Percentiles rank a stretch among this genome's conserved stretches.
These are phyloP conservation scores for Echeveria elegans DNA, from an alignment of 164 flowering plant species.

Conservation along the genomic window DNA sequence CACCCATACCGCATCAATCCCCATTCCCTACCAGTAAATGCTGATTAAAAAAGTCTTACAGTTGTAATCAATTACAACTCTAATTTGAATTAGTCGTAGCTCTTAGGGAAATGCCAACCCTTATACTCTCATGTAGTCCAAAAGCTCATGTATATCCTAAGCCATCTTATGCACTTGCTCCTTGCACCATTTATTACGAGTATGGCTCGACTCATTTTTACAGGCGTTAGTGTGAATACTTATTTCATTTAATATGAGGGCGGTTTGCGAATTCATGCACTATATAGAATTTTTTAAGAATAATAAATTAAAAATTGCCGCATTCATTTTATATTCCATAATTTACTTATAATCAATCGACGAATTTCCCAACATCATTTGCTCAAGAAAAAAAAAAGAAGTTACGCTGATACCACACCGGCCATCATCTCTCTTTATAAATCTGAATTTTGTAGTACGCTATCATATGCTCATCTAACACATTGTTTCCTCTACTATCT, in stretches of 20 bases:
- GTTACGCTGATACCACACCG: neutral
- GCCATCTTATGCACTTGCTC: neutral
- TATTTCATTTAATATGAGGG: no score
- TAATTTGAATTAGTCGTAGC: neutral
- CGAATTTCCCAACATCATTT: neutral
- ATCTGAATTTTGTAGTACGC: neutral
- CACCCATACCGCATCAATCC: slow-evolving; percentile 5
- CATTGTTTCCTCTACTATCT: neutral
- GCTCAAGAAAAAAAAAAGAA: neutral
- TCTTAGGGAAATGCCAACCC: neutral
- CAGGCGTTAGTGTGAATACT: neutral
- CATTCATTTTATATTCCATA: neutral
- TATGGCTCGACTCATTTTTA: neutral
- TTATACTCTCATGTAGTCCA: neutral
- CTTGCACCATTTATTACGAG: neutral
- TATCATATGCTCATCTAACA: neutral
- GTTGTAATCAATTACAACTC: neutral
- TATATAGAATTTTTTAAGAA: no score
- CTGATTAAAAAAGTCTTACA: neutral
- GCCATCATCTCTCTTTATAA: neutral
- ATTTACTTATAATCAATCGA: neutral
- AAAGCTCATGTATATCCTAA: neutral
- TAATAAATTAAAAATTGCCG: neutral
- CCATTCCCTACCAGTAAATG: neutral
- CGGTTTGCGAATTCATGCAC: neutral